Percentiles rank a stretch among this genome's conserved stretches.
These are phyloP conservation scores for Pichia sp. DNA, from an alignment of 1,139 yeast species.

Conservation along the genomic window DNA sequence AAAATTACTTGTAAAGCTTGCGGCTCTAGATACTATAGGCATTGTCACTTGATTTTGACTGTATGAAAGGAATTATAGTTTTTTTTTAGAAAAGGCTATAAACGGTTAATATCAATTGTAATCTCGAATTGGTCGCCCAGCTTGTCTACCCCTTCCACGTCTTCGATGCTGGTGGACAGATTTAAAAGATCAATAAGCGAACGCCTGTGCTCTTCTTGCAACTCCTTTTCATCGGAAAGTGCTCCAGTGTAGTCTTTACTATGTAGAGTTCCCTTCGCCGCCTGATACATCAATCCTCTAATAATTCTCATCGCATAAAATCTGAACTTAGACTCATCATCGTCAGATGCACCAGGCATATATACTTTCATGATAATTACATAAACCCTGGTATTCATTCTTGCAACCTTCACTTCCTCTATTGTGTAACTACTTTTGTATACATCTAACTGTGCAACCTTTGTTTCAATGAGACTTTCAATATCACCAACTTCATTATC, in stretches of 20 bases:
- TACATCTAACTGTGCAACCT: conserved; percentile 39
- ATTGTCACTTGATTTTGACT: not conserved
- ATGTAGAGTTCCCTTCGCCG: conserved; percentile 10
- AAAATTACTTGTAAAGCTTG: conserved; percentile 2
- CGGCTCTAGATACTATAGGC: conserved; percentile 1
- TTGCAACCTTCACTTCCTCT: conserved; percentile 46
- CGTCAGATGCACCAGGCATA: conserved; percentile 65
- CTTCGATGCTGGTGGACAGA: conserved; percentile 19
- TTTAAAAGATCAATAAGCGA: conserved; percentile 31
- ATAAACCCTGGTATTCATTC: conserved; percentile 53
- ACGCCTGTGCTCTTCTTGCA: conserved; percentile 10
- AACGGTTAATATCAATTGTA: conserved; percentile 54
- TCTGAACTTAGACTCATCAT: conserved; percentile 54
- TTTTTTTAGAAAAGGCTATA: no score
- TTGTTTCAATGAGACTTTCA: conserved; percentile 32
- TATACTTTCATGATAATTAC: conserved; percentile 47
- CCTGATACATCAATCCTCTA: conserved; percentile 24
- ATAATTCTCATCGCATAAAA: conserved; percentile 48
- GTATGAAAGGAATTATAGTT: no score
- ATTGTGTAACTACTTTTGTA: conserved; percentile 45
- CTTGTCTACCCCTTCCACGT: conserved; percentile 22
- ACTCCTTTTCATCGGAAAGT: not conserved
- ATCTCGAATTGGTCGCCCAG: conserved; percentile 40
- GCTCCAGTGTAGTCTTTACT: not conserved
- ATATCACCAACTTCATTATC: conserved; percentile 22